Conservation (phyloP, 805 yeast species). For the Schizosaccharomyces osmophilus region DNA sequence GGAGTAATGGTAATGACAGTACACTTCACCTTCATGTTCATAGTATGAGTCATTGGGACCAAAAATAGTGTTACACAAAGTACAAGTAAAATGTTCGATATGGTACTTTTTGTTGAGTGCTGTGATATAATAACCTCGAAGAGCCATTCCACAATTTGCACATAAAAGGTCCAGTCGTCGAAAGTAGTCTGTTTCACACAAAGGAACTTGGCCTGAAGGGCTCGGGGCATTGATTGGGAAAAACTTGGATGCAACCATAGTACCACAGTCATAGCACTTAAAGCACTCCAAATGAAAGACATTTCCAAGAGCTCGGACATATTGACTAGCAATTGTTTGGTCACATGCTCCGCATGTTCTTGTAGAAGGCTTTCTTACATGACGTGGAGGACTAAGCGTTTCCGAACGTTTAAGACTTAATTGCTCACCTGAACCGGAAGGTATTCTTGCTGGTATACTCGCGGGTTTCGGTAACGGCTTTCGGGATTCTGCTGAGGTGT, state of each 20-base stretch:
- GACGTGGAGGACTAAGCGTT: not conserved
- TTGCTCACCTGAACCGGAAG: not conserved
- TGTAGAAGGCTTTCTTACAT: not conserved
- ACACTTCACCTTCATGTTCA: constrained; percentile 60
- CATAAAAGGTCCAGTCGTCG: constrained; percentile 68
- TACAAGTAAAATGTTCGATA: constrained; percentile 83
- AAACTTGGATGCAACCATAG: constrained; percentile 61
- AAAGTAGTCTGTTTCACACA: constrained; percentile 87
- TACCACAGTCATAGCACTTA: constrained; percentile 36
- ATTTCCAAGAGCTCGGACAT: constrained; percentile 6
- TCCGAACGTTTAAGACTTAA: not conserved
- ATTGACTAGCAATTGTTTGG: not conserved
- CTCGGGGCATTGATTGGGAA: constrained; percentile 45
- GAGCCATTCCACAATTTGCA: constrained; percentile 56
- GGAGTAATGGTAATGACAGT: constrained; percentile 85
- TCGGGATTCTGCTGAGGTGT: not conserved
- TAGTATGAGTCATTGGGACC: constrained; percentile 80
- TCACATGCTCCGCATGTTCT: not conserved
- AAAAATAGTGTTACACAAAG: constrained; percentile 61
- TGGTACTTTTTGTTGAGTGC: constrained; percentile 83
- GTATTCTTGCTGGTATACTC: not conserved
- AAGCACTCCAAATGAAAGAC: constrained; percentile 8
- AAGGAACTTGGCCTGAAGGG: constrained; percentile 24
- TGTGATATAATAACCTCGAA: constrained; percentile 80
- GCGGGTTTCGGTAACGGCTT: not conserved